A percentile compares a stretch with the other conserved stretches of the same genome.
Conservation (phyloP, 2,329 filamentous ascomycete genomes). For the Stachybotrys chartarum region DNA sequence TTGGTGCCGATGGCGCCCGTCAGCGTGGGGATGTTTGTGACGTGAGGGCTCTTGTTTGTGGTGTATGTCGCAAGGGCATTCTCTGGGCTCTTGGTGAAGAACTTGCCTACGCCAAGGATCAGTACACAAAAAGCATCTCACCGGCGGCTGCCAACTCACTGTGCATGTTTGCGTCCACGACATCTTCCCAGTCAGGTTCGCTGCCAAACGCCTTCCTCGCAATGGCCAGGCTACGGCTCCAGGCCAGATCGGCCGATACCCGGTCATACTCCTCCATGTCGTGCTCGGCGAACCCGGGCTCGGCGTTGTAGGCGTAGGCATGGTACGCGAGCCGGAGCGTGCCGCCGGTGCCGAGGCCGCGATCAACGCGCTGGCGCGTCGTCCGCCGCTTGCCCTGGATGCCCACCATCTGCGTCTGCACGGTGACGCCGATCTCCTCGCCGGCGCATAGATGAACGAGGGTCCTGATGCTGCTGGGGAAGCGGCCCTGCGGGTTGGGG, state of each 20-base stretch:
- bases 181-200: slow-evolving; percentile 54
- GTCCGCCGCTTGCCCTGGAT: slow-evolving; percentile 36
- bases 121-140: neutral
- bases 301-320: slow-evolving; percentile 35
- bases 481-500: slow-evolving; percentile 32
- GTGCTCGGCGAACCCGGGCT: slow-evolving; percentile 64
- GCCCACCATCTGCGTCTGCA: slow-evolving; percentile 34
- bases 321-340: slow-evolving; percentile 27
- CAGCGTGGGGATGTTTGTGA: slow-evolving; percentile 60
- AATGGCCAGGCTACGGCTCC: slow-evolving; percentile 54
- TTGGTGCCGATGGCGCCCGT: slow-evolving; percentile 56
- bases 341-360: slow-evolving; percentile 29
- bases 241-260: slow-evolving; percentile 58
- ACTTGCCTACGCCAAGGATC: slow-evolving; percentile 30
- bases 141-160: slow-evolving; percentile 31
- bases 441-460: slow-evolving; percentile 33
- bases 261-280: slow-evolving; percentile 62
- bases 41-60: slow-evolving; percentile 58
- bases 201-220: slow-evolving; percentile 58
- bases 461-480: slow-evolving; percentile 29
- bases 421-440: slow-evolving; percentile 31
- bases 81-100: slow-evolving; percentile 49
- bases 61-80: slow-evolving; percentile 54
- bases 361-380: slow-evolving; percentile 22
- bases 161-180: slow-evolving; percentile 59